Evolutionary conservation across 1,139 yeast genomes (phyloP), one percentile per base, ranked within the genome.

Genomic region (Scheffersomyces stambukii): DNA sequence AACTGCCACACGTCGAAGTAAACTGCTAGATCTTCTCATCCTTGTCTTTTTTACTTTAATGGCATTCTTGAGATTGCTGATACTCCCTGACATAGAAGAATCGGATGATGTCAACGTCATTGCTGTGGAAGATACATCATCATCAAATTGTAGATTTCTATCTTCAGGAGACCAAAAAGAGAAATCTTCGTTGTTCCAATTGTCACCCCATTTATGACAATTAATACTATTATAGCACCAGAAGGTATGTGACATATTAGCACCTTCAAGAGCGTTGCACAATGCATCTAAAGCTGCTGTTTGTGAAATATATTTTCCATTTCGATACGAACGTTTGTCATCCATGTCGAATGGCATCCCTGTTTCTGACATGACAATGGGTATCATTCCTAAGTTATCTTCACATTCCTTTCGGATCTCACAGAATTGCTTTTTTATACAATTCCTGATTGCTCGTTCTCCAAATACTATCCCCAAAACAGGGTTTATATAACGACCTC

Each of bases 311-410:
- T 76, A 88, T 37, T 77, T 72, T 1, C 89, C 86, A 31, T 65
- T 68, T 1, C 52, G 49, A 47, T 74, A 88, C 0, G 96, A 84
- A 25, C 59, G 61, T 45, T 81, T 81, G 35, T 73, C 69, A 50
- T 89, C 91, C 95, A 89, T 83, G 53, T 91, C 96, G 53, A 80
- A 86, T 3, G 98, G 97, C 80, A 89, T 84, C 3, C 98, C 98
- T n/a, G 91, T 88, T 54, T 89, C 98, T 1, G 95, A 78, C 67
- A 91, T 77, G 23, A 89, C 59, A 6, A 82, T 72, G 0, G 95
- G 95, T 8, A 83, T 60, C 1, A 46, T 29, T 1, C 95, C 95
- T 35, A 85, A 54, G 25, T 66, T 51, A 3, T 64, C 65, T 12
- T 57, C 53, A 9, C 86, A 77, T 49, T 89, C 96, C 16, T 54